Evolutionary conservation across 352 stramenopile genomes (phyloP).

Genomic region (Phytophthora aleatoria): DNA sequence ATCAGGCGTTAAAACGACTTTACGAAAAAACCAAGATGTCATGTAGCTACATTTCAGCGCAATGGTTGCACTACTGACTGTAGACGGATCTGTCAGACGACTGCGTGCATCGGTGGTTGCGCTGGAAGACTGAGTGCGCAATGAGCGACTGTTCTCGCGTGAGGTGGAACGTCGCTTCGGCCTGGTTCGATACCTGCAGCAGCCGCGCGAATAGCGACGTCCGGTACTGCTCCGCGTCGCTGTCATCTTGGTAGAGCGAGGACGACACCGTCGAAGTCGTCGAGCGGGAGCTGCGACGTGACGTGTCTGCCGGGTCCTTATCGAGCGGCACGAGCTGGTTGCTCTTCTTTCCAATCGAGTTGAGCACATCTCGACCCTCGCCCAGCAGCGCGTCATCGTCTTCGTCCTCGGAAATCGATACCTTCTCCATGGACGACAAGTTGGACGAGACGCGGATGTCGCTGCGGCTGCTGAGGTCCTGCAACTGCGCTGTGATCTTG

Average conservation of each 20-base stretch:
- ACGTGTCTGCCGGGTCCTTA: conserved; percentile 32
- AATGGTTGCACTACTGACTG: conserved; percentile 17
- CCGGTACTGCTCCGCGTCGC: conserved; percentile 37
- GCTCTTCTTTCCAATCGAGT: conserved; percentile 43
- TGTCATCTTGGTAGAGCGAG: conserved; percentile 32
- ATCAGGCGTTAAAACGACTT: neutral
- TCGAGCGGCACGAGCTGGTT: conserved; percentile 21
- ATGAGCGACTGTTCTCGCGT: conserved; percentile 44
- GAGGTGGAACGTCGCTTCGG: conserved; percentile 49
- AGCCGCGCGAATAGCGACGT: conserved; percentile 46
- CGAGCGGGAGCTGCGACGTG: conserved; percentile 32
- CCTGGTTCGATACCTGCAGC: conserved; percentile 41
- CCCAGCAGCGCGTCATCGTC: conserved; percentile 29
- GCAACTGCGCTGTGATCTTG: conserved; percentile 37
- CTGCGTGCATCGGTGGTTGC: conserved; percentile 21
- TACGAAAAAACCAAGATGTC: conserved; percentile 1
- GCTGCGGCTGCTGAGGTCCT: conserved; percentile 28
- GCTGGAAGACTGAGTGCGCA: conserved; percentile 36
- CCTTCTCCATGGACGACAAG: conserved; percentile 37
- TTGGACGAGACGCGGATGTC: conserved; percentile 32
- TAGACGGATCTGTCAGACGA: conserved; percentile 18
- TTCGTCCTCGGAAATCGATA: conserved; percentile 38
- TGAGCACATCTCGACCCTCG: conserved; percentile 39
- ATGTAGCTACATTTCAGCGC: neutral
- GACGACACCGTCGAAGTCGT: conserved; percentile 39